A percentile compares a stretch with the other conserved stretches of the same genome.
Evolutionary conservation across 768 basidiomycete species (phyloP).

Genomic region (Leucosporidium scottii): DNA sequence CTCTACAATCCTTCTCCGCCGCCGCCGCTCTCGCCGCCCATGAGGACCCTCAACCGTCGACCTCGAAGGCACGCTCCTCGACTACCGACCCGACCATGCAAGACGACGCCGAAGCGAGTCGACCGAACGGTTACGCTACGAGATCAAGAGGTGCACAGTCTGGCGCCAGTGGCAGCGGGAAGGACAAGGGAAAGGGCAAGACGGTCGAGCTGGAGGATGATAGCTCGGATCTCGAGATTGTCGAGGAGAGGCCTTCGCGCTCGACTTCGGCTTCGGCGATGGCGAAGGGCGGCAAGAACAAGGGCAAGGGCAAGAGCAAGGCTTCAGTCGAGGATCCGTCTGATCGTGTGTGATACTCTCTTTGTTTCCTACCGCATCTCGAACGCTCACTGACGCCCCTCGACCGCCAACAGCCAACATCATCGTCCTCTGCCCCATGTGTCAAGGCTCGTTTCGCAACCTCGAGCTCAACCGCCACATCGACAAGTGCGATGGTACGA

Average conservation of each 20-base stretch:
- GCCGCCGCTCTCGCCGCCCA: background rate
- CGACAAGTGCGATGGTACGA: constrained; percentile 4
- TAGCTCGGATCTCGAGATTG: background rate
- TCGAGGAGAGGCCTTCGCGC: background rate
- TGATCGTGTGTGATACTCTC: constrained; percentile 9
- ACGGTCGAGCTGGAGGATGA: background rate
- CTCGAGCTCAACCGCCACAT: constrained; percentile 8
- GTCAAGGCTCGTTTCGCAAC: constrained; percentile 7
- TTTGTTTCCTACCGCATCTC: too few species aligned
- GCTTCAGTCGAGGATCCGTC: background rate
- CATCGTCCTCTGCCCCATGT: constrained; percentile 18
- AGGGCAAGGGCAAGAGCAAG: constrained; percentile 1
- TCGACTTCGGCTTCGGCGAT: background rate
- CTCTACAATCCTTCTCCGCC: constrained; percentile 8
- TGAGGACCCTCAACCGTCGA: too few species aligned
- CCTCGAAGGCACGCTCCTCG: too few species aligned
- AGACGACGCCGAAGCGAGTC: too few species aligned
- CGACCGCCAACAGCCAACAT: constrained; percentile 3
- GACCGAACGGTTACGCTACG: background rate
- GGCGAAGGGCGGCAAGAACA: background rate
- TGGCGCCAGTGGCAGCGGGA: background rate
- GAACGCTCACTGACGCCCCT: background rate
- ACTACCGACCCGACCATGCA: too few species aligned
- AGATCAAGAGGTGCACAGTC: too few species aligned
- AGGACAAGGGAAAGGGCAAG: background rate